Conservation (phyloP, 306 rosid genomes). For the Prunus salicina region DNA sequence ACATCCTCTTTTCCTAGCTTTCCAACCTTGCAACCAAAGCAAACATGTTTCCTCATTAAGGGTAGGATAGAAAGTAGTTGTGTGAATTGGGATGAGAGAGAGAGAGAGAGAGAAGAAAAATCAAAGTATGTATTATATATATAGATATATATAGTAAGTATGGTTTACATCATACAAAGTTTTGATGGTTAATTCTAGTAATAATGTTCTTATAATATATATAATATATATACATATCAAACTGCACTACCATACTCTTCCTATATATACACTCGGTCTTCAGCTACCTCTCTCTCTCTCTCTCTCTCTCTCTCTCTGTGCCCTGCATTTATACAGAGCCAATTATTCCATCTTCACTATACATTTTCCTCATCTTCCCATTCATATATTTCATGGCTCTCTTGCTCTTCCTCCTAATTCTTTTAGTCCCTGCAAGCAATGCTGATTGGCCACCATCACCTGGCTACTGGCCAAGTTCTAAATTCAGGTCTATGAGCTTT, state of each 20-base stretch:
- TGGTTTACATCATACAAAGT: no score
- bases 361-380: slow-evolving; percentile 2
- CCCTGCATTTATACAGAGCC: slow-evolving; percentile 40
- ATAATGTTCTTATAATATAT: slow-evolving; percentile 23
- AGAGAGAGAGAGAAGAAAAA: no score
- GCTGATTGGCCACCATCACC: slow-evolving; percentile 86
- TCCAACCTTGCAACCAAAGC: slow-evolving; percentile 33
- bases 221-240: slow-evolving; percentile 31
- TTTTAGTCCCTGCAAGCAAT: slow-evolving; percentile 45
- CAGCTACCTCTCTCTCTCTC: slow-evolving; percentile 24
- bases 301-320: slow-evolving; percentile 14
- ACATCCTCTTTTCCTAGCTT: slow-evolving; percentile 34
- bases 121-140: neutral
- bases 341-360: slow-evolving; percentile 35
- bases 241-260: slow-evolving; percentile 40
- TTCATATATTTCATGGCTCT: slow-evolving; percentile 39
- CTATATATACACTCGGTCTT: slow-evolving; percentile 25
- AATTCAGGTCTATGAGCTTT: slow-evolving; percentile 60
- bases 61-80: slow-evolving; percentile 34
- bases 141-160: no score
- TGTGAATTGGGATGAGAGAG: neutral
- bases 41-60: slow-evolving; percentile 38
- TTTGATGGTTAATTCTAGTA: slow-evolving; percentile 1
- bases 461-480: slow-evolving; percentile 90
- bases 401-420: slow-evolving; percentile 34